phyloP scores from a whole-genome alignment of 2,329 filamentous ascomycete genomes.

The Fusarium brachygibbosum region DNA sequence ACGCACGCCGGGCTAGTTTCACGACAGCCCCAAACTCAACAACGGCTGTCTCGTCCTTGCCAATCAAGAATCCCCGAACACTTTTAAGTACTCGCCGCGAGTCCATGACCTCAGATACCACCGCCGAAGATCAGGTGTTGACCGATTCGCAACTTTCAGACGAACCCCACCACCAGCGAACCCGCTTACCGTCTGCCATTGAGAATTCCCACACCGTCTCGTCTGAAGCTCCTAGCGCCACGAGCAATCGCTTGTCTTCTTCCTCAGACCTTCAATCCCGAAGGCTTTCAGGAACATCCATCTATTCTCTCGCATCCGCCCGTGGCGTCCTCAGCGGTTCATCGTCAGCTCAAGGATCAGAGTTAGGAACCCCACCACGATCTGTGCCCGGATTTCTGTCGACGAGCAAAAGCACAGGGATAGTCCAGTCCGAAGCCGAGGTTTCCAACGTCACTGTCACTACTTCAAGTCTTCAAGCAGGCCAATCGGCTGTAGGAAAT shows the following conservation, averaged over 20 bases:
- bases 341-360: conserved; percentile 67
- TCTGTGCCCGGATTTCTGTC: conserved; percentile 63
- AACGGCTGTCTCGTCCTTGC: conserved; percentile 21
- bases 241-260: conserved; percentile 57
- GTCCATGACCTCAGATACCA: conserved; percentile 58
- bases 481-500: conserved; percentile 58
- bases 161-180: conserved; percentile 61
- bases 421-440: conserved; percentile 64
- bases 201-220: conserved; percentile 53
- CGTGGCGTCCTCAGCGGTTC: conserved; percentile 64
- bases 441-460: conserved; percentile 67
- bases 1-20: conserved; percentile 72
- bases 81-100: conserved; percentile 59
- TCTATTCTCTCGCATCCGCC: conserved; percentile 77
- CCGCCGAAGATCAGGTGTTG: conserved; percentile 56
- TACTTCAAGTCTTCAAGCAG: conserved; percentile 59
- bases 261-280: conserved; percentile 69
- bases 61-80: conserved; percentile 58
- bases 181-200: conserved; percentile 53
- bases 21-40: conserved; percentile 67
- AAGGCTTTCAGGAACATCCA: conserved; percentile 78
- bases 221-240: conserved; percentile 63
- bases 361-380: conserved; percentile 59
- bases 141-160: conserved; percentile 60
- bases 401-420: conserved; percentile 57